These are phyloP conservation scores for Apiotrichum montevideense DNA, from an alignment of 1,284 basidiomycete species.

Conservation along the genomic window DNA sequence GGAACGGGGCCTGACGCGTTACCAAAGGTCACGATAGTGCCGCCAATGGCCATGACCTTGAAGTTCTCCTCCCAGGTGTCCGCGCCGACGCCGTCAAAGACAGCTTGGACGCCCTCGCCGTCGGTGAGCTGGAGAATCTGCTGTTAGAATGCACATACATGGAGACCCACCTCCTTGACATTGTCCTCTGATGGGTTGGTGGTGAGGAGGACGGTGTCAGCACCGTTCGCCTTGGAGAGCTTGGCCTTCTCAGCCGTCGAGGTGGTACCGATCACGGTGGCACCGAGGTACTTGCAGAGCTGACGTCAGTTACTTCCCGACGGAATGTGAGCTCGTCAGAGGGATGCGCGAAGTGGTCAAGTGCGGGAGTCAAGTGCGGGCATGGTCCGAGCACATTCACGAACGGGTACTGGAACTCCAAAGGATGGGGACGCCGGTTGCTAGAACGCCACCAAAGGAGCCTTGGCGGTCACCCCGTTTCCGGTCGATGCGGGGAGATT, in stretches of 20 bases:
- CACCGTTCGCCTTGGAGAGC: conserved; percentile 73
- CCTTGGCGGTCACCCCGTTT: no score
- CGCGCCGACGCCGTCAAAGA: conserved; percentile 92
- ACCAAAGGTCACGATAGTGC: conserved; percentile 71
- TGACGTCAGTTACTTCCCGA: conserved; percentile 6
- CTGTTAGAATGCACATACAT: conserved; percentile 18
- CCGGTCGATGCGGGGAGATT: conserved; percentile 56
- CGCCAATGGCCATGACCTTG: conserved; percentile 69
- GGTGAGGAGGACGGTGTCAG: conserved; percentile 81
- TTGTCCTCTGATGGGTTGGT: conserved; percentile 52
- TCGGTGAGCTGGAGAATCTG: conserved; percentile 68
- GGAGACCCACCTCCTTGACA: conserved; percentile 54
- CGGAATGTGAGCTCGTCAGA: no score
- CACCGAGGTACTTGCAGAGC: conserved; percentile 57
- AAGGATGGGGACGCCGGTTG: no score
- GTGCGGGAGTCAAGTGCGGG: no score
- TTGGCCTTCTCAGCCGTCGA: conserved; percentile 78
- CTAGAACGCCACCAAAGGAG: no score
- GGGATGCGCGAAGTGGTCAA: no score
- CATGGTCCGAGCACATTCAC: no score
- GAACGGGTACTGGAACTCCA: no score
- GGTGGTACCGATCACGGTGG: conserved; percentile 89
- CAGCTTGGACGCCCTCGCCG: conserved; percentile 71
- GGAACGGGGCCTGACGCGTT: conserved; percentile 60
- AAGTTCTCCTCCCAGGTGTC: conserved; percentile 85